phyloP scores from a whole-genome alignment of 2,329 filamentous ascomycete species.

The Fusarium solani-melongenae region DNA sequence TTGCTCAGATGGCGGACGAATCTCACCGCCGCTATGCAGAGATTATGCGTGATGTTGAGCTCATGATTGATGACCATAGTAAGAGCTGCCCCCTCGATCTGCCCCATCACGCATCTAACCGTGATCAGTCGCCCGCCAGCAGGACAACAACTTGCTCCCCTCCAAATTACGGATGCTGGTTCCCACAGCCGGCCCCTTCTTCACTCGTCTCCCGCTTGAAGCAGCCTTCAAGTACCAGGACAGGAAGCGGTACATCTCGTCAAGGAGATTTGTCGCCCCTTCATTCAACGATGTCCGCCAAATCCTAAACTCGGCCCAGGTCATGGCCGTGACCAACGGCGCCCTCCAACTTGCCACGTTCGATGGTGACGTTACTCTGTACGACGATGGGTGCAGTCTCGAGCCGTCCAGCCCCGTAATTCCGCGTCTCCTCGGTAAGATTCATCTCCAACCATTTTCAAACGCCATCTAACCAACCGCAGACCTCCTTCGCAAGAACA shows the following conservation, averaged over 20 bases:
- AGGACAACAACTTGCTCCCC: conserved; percentile 70
- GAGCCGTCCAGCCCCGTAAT: conserved; percentile 83
- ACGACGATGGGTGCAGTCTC: conserved; percentile 87
- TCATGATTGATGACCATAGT: conserved; percentile 94
- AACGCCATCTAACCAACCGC: conserved; percentile 1
- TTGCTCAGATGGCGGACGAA: conserved; percentile 79
- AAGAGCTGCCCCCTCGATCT: conserved; percentile 32
- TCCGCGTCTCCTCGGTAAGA: conserved; percentile 63
- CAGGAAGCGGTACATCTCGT: conserved; percentile 84
- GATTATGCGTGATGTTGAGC: conserved; percentile 93
- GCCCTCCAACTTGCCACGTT: conserved; percentile 90
- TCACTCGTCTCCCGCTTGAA: conserved; percentile 86
- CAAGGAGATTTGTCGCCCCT: conserved; percentile 90
- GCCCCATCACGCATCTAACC: not conserved
- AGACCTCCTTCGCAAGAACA: conserved; percentile 80
- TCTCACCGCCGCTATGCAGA: conserved; percentile 92
- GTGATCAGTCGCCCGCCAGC: conserved; percentile 76
- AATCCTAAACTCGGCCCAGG: conserved; percentile 93
- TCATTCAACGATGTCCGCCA: conserved; percentile 97
- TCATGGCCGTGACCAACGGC: conserved; percentile 87
- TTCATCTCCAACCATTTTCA: not conserved
- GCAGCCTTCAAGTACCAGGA: conserved; percentile 95
- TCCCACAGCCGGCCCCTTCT: conserved; percentile 91
- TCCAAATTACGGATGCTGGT: conserved; percentile 95
- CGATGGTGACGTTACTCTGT: conserved; percentile 96